These are phyloP conservation scores for Tephrocybe sp. DNA, from an alignment of 768 basidiomycete genomes.

Conservation along the genomic window DNA sequence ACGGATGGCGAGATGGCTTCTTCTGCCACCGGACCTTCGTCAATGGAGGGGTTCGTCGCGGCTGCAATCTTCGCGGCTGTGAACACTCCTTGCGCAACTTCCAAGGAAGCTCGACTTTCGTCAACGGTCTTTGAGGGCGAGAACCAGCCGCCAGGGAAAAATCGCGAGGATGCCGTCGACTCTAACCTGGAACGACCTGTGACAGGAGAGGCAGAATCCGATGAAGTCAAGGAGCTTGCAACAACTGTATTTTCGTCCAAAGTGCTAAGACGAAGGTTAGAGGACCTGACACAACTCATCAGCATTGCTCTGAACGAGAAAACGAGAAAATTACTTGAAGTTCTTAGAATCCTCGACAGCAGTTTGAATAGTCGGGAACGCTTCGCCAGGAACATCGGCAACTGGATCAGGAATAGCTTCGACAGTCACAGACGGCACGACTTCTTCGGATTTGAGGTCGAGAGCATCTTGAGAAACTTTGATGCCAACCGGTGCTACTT, in stretches of 20 bases:
- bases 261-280: constrained; percentile 17
- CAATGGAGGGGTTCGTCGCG: constrained; percentile 17
- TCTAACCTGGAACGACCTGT: constrained; percentile 42
- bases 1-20: constrained; percentile 11
- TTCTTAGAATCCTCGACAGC: constrained; percentile 8
- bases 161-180: constrained; percentile 54
- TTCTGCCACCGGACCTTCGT: constrained; percentile 19
- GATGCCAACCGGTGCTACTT: not conserved
- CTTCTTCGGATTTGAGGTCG: not conserved
- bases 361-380: constrained; percentile 16
- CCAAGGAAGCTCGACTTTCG: constrained; percentile 47
- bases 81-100: constrained; percentile 52
- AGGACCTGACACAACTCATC: constrained; percentile 10
- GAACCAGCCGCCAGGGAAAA: constrained; percentile 60
- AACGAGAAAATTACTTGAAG: constrained; percentile 8
- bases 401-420: not conserved
- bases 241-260: constrained; percentile 10
- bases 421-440: not conserved
- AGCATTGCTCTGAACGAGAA: not conserved
- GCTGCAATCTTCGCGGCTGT: constrained; percentile 25
- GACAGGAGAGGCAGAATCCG: constrained; percentile 17
- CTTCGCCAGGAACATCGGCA: constrained; percentile 4
- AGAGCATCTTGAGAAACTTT: not conserved
- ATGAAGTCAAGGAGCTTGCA: constrained; percentile 6
- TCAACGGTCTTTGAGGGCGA: constrained; percentile 36